Percentiles rank a stretch among this genome's conserved stretches.
phyloP scores from a whole-genome alignment of 495 filamentous ascomycete species.

The Xylaria flabelliformis region DNA sequence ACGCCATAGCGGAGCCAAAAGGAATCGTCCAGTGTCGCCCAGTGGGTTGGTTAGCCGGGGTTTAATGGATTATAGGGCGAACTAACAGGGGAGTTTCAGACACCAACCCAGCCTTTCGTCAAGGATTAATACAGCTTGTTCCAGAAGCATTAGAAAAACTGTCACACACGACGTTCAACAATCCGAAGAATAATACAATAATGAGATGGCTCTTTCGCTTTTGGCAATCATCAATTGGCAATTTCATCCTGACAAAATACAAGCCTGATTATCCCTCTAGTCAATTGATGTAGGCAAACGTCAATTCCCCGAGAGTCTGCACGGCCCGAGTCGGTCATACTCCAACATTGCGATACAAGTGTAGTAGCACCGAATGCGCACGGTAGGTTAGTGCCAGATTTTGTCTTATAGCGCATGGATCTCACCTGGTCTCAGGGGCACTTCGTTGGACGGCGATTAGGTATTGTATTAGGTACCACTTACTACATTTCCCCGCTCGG shows the following conservation, averaged over 20 bases:
- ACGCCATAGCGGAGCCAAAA: neutral
- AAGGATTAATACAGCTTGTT: conserved; percentile 24
- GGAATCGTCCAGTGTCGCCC: conserved; percentile 3
- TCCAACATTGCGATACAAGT: neutral
- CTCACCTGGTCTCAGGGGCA: conserved; percentile 8
- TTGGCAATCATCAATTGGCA: neutral
- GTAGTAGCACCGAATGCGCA: conserved; percentile 5
- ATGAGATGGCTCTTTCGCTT: neutral
- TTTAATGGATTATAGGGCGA: conserved; percentile 27
- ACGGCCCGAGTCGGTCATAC: conserved; percentile 10
- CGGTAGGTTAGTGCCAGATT: conserved; percentile 1
- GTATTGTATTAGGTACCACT: neutral
- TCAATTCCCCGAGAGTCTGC: conserved; percentile 5
- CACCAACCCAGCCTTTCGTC: neutral
- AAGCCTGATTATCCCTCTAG: neutral
- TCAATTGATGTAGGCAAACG: conserved; percentile 14
- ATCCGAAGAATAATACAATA: neutral
- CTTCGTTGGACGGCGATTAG: neutral
- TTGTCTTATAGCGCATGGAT: conserved; percentile 18
- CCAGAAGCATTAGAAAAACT: conserved; percentile 10
- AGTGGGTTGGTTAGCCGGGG: conserved; percentile 23
- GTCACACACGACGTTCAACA: neutral
- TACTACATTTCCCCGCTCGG: neutral
- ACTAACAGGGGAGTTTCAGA: conserved; percentile 15
- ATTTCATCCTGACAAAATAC: neutral